Evolutionary conservation across 441 rosid species (phyloP).

Genomic region (Jatropha multifida): DNA sequence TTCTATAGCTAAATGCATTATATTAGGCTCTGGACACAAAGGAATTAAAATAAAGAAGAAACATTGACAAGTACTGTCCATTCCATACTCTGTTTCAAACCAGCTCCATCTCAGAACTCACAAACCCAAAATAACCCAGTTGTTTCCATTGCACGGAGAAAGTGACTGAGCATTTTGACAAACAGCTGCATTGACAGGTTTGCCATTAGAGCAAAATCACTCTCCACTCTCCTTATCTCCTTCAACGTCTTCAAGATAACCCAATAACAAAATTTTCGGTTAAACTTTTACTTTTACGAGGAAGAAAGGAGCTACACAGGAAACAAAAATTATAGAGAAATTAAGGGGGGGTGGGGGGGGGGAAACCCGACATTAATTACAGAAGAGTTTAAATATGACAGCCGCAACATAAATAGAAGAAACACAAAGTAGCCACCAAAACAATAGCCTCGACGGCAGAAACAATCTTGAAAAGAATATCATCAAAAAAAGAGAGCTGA

Average conservation of each 20-base stretch:
- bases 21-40: background rate
- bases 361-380: background rate
- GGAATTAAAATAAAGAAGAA: background rate
- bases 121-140: background rate
- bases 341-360: background rate
- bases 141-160: no score
- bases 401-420: conserved; percentile 68
- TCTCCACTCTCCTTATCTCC: background rate
- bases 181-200: background rate
- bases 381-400: conserved; percentile 44
- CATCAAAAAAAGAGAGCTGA: conserved; percentile 49
- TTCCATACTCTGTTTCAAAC: background rate
- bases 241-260: background rate
- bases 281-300: background rate
- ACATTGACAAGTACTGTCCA: background rate
- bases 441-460: conserved; percentile 59
- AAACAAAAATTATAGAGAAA: background rate
- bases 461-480: conserved; percentile 46
- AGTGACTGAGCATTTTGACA: background rate
- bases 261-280: background rate
- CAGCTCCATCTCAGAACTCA: background rate
- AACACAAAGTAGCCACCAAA: conserved; percentile 45
- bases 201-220: background rate
- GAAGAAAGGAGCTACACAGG: no score
- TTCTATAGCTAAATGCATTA: background rate